Conservation (phyloP, 2,329 filamentous ascomycete genomes). For the Stemphylium beticola region DNA sequence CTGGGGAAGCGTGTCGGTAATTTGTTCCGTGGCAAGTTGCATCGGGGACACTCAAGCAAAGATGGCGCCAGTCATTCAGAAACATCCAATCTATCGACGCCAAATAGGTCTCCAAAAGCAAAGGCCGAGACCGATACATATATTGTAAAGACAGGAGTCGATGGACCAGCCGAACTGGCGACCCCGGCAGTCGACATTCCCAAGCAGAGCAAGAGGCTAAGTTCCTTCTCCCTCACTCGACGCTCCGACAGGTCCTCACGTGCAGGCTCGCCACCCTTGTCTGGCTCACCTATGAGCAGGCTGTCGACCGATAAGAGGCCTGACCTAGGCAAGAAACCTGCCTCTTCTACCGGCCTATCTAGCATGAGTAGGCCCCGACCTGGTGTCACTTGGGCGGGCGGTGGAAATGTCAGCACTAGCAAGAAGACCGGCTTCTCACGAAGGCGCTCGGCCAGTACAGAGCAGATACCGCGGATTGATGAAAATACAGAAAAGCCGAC, state of each 20-base stretch:
- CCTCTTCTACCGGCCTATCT: constrained; percentile 40
- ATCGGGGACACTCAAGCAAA: constrained; percentile 11
- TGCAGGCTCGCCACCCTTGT: constrained; percentile 45
- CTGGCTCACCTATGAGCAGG: constrained; percentile 46
- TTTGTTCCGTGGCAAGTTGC: constrained; percentile 40
- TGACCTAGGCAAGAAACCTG: constrained; percentile 25
- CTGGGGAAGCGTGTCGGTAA: constrained; percentile 42
- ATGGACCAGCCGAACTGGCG: constrained; percentile 33
- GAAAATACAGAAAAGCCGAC: constrained; percentile 37
- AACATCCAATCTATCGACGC: not conserved
- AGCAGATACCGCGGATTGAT: constrained; percentile 36
- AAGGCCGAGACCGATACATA: constrained; percentile 21
- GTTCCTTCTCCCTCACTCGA: constrained; percentile 48
- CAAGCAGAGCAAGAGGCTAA: constrained; percentile 37
- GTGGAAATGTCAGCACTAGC: constrained; percentile 19
- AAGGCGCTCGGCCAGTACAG: constrained; percentile 47
- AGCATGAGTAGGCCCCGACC: constrained; percentile 35
- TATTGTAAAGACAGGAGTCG: constrained; percentile 39
- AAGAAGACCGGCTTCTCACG: constrained; percentile 35
- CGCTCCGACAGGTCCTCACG: constrained; percentile 48
- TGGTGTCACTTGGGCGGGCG: constrained; percentile 41
- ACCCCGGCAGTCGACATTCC: constrained; percentile 32
- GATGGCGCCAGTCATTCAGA: constrained; percentile 11
- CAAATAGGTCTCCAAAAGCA: constrained; percentile 8
- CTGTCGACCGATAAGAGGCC: constrained; percentile 27